Conservation (phyloP, 441 rosid genomes). For the Cnidoscolus chayamansa region DNA sequence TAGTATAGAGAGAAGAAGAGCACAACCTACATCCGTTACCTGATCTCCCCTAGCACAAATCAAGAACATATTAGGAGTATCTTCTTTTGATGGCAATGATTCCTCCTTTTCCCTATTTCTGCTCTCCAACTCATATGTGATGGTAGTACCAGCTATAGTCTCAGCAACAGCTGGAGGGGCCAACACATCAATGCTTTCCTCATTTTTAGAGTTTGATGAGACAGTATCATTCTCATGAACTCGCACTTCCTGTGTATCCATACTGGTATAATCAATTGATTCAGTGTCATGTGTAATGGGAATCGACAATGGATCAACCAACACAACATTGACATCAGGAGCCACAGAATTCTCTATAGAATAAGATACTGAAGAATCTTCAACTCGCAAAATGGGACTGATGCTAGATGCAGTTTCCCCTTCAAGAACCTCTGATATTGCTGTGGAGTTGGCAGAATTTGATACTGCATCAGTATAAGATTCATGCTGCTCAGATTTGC, state of each 20-base stretch:
- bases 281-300: constrained; percentile 29
- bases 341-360: constrained; percentile 32
- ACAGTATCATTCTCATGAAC: constrained; percentile 33
- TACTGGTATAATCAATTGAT: constrained; percentile 28
- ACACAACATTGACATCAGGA: constrained; percentile 34
- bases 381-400: constrained; percentile 30
- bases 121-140: constrained; percentile 34
- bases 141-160: constrained; percentile 26
- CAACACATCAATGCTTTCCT: constrained; percentile 30
- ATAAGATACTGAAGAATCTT: constrained; percentile 34
- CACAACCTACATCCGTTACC: constrained; percentile 88
- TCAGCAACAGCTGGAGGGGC: constrained; percentile 24
- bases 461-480: constrained; percentile 43
- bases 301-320: constrained; percentile 37
- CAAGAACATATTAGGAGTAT: constrained; percentile 46
- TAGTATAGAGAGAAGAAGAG: constrained; percentile 49
- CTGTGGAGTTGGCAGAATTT: constrained; percentile 28
- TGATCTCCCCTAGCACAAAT: constrained; percentile 59
- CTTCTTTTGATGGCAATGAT: constrained; percentile 34
- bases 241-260: constrained; percentile 22
- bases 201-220: constrained; percentile 31
- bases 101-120: constrained; percentile 35
- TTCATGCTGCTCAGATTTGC: constrained; percentile 59
- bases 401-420: constrained; percentile 35
- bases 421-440: constrained; percentile 32